phyloP scores from a whole-genome alignment of 768 basidiomycete genomes.

The Inosperma sp. region DNA sequence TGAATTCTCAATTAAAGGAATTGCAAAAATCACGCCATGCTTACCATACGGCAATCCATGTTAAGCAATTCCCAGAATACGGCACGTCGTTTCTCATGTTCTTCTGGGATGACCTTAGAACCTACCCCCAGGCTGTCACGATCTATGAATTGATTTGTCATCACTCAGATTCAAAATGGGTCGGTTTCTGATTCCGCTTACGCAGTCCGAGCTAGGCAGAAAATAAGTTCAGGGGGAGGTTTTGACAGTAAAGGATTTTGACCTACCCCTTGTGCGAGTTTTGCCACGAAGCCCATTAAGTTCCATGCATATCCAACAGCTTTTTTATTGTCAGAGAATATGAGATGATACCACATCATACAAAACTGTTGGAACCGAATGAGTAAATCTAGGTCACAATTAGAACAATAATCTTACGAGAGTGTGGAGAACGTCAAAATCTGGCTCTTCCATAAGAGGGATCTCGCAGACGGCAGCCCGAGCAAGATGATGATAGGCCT shows the following conservation, averaged over 20 bases:
- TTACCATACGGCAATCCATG: slow-evolving; percentile 68
- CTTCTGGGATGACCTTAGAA: slow-evolving; percentile 64
- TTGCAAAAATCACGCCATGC: slow-evolving; percentile 1
- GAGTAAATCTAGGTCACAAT: not conserved
- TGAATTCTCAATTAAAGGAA: slow-evolving; percentile 9
- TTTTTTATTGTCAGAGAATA: slow-evolving; percentile 71
- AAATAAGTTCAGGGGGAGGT: no score
- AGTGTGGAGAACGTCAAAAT: slow-evolving; percentile 66
- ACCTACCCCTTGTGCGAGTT: slow-evolving; percentile 67
- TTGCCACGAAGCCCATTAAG: slow-evolving; percentile 68
- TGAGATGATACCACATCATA: slow-evolving; percentile 71
- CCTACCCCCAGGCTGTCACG: slow-evolving; percentile 59
- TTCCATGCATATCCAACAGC: slow-evolving; percentile 74
- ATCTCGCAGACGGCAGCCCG: slow-evolving; percentile 67
- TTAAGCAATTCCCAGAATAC: slow-evolving; percentile 75
- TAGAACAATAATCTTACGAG: slow-evolving; percentile 42
- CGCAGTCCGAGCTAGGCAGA: slow-evolving; percentile 57
- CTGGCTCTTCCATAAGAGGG: slow-evolving; percentile 70
- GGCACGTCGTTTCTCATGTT: slow-evolving; percentile 61
- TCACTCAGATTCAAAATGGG: not conserved
- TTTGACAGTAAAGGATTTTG: no score
- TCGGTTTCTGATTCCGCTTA: slow-evolving; percentile 31
- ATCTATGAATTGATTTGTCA: slow-evolving; percentile 39
- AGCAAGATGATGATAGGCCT: slow-evolving; percentile 63
- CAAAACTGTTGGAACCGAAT: slow-evolving; percentile 37